Conservation (phyloP, 345 rosid species). For the Corymbia maculata region DNA sequence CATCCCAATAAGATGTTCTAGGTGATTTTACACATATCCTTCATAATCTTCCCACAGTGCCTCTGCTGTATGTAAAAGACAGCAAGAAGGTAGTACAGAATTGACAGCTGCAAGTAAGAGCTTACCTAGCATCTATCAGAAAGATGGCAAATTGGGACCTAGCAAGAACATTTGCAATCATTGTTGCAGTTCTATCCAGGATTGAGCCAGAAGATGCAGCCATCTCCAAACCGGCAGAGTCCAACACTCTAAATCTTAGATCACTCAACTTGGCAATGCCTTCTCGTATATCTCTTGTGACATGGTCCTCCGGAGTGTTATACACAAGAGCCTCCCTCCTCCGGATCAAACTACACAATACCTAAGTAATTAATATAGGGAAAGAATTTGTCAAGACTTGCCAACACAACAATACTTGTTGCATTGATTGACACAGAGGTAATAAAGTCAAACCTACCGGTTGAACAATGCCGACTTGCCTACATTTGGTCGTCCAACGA, state of each 20-base stretch:
- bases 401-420: not conserved
- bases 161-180: constrained; percentile 78
- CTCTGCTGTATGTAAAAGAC: not conserved
- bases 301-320: constrained; percentile 92
- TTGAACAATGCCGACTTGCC: constrained; percentile 93
- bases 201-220: constrained; percentile 85
- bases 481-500: constrained; percentile 89
- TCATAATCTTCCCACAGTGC: not conserved
- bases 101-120: not conserved
- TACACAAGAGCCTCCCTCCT: constrained; percentile 93
- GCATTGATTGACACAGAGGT: not conserved
- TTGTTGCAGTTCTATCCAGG: constrained; percentile 69
- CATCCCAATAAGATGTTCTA: not conserved
- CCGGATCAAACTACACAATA: constrained; percentile 52
- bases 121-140: constrained; percentile 74
- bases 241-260: constrained; percentile 75
- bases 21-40: not conserved
- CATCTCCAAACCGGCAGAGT: constrained; percentile 95
- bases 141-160: constrained; percentile 77
- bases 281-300: constrained; percentile 86
- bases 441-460: constrained; percentile 35
- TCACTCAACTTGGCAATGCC: constrained; percentile 88
- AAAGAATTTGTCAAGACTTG: not conserved
- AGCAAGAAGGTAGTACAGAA: not conserved
- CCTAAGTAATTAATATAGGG: not conserved